phyloP scores from a whole-genome alignment of 1,284 basidiomycete genomes.

The Ganoderma resinaceum region DNA sequence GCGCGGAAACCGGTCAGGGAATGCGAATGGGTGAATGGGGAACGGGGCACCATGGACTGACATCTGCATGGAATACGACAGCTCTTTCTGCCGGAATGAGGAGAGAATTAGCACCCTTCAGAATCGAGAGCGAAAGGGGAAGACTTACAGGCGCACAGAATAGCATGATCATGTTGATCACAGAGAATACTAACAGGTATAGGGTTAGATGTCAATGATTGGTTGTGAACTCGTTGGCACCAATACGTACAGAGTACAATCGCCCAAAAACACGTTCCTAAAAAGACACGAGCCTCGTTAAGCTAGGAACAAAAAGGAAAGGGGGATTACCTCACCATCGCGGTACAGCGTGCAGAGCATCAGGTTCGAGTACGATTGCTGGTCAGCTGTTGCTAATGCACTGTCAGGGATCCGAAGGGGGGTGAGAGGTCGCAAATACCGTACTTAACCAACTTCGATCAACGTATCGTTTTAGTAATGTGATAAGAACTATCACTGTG shows the following conservation, averaged over 20 bases:
- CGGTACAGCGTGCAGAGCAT: constrained; percentile 3
- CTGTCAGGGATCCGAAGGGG: background rate
- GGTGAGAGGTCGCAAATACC: background rate
- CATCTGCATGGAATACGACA: constrained; percentile 4
- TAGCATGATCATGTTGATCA: constrained; percentile 2
- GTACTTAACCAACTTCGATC: background rate
- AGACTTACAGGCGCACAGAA: constrained; percentile 3
- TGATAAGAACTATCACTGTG: background rate
- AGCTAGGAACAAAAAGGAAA: too few species aligned
- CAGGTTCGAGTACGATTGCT: background rate
- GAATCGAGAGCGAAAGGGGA: background rate
- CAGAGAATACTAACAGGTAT: background rate
- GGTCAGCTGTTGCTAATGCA: background rate
- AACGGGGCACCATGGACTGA: background rate
- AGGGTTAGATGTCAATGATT: background rate
- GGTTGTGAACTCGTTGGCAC: background rate
- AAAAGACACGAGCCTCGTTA: background rate
- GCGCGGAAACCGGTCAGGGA: too few species aligned
- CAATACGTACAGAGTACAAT: constrained; percentile 1
- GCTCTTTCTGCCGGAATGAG: background rate
- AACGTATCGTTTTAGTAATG: constrained; percentile 1
- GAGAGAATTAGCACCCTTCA: background rate
- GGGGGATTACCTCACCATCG: background rate
- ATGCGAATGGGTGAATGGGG: background rate
- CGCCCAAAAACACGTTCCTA: constrained; percentile 2